These are phyloP conservation scores for Plasmodium adleri DNA, from an alignment of 169 alveolate genomes.

Conservation along the genomic window DNA sequence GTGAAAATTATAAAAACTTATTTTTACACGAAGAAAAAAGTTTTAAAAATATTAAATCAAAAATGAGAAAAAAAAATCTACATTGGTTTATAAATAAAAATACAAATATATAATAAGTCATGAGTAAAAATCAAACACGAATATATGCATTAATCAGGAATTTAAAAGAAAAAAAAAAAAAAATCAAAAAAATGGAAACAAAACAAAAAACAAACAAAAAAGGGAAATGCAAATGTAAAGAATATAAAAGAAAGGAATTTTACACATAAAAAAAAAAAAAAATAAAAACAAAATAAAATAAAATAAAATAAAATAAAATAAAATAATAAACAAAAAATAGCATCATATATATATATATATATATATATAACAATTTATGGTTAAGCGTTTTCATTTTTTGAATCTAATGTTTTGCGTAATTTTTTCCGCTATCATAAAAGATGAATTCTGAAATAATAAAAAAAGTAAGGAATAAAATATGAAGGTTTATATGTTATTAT, in stretches of 20 bases:
- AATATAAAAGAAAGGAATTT: neutral
- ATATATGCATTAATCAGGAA: neutral
- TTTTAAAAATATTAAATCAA: slow-evolving; percentile 38
- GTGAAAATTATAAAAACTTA: slow-evolving; percentile 61
- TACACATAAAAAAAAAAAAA: slow-evolving; percentile 9
- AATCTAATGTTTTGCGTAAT: slow-evolving; percentile 36
- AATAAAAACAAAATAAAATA: neutral
- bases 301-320: neutral
- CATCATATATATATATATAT: neutral
- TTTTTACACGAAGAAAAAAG: slow-evolving; percentile 52
- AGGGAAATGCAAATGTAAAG: neutral
- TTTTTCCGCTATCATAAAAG: slow-evolving; percentile 67
- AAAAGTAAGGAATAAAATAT: neutral
- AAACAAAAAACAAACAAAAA: slow-evolving; percentile 4
- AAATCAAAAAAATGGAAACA: neutral
- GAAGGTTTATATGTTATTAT: neutral
- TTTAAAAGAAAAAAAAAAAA: neutral
- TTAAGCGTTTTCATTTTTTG: slow-evolving; percentile 25
- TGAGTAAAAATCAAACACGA: neutral
- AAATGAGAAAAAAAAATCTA: slow-evolving; percentile 42
- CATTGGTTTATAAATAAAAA: slow-evolving; percentile 66
- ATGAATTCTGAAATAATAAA: slow-evolving; percentile 42
- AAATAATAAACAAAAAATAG: neutral
- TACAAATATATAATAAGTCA: slow-evolving; percentile 5
- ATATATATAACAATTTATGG: too few relatives aligned